phyloP scores from a whole-genome alignment of 1,139 yeast genomes.

The Yamadazyma pseudoaaseri region DNA sequence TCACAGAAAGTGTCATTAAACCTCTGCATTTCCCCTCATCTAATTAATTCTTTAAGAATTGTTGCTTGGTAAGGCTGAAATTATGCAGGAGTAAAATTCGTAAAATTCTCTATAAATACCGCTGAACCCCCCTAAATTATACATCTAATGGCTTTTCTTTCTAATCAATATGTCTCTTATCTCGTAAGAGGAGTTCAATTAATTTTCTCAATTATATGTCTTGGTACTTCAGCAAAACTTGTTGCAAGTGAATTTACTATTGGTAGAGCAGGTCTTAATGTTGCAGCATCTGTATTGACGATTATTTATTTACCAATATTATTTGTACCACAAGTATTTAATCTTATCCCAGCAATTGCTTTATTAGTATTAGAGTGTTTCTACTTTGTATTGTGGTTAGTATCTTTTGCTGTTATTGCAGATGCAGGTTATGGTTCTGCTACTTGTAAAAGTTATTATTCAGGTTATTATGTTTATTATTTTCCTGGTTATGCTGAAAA shows the following conservation, averaged over 20 bases:
- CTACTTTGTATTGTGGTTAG: conserved; percentile 24
- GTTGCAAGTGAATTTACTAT: conserved; percentile 10
- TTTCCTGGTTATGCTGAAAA: conserved; percentile 3
- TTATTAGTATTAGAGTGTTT: conserved; percentile 21
- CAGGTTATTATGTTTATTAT: conserved; percentile 3
- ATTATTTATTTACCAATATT: conserved; percentile 20
- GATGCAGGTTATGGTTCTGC: conserved; percentile 21
- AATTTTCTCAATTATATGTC: conserved; percentile 21
- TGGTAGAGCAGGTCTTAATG: conserved; percentile 18
- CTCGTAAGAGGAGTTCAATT: conserved; percentile 19
- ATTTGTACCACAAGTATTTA: conserved; percentile 11
- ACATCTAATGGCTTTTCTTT: no score
- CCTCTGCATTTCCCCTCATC: no score
- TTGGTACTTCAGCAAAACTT: conserved; percentile 28
- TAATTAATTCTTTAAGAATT: no score
- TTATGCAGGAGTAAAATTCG: no score
- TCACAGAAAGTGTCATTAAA: no score
- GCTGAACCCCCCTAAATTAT: no score
- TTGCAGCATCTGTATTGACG: conserved; percentile 23
- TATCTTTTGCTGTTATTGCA: conserved; percentile 25
- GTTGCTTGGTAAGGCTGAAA: no score
- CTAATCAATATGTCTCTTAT: conserved; percentile 4
- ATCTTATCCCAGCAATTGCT: conserved; percentile 15
- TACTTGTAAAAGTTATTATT: conserved; percentile 14
- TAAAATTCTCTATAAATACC: no score